Evolutionary conservation across 1,284 basidiomycete genomes (phyloP), one percentile per base, ranked within the genome.

Genomic region (Inonotus obliquus): DNA sequence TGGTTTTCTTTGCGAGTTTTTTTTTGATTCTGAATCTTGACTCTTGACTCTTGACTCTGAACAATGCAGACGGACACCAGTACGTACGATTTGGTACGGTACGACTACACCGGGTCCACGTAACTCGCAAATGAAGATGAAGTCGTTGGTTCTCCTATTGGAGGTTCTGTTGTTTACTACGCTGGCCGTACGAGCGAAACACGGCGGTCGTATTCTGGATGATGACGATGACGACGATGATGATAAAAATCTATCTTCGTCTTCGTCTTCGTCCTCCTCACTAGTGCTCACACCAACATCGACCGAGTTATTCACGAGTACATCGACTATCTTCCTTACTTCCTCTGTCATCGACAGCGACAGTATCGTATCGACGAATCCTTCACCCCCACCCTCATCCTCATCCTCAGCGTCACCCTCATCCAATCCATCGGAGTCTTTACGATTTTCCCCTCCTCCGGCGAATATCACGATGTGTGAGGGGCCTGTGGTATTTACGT

Each of bases 401-500:
- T n/a, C n/a, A n/a, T n/a, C n/a, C n/a, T n/a, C n/a, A n/a, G n/a
- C n/a, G n/a, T n/a, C n/a, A n/a, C n/a, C n/a, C n/a, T n/a, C n/a
- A n/a, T n/a, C 54, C 51, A 19, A n/a, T n/a, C 51, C 51, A 9
- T 52, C 51, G 9, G 51, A 27, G 5, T 25, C 51, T 1, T 27
- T 71, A 23, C 66, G 67, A 35, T 69, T 72, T 51, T 47, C 62
- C 38, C 65, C 62, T 14, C 68, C 69, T 14, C 68, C 69, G 2
- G 35, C 13, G 10, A 70, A 72, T 54, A 58, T 64, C 29, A 69
- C 68, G 5, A 65, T 60, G 21, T 72, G 71, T 62, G 37, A 51
- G 23, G 32, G 32, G n/a, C 51, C 56, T 14, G 61, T 62, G 11
- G 65, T 57, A 17, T 59, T 72, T 21, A 59, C 65, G 9, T 72